Percentiles rank a stretch among this genome's conserved stretches.
These are phyloP conservation scores for Grigorovia yakushimaensis DNA, from an alignment of 805 yeast genomes.

Conservation along the genomic window DNA sequence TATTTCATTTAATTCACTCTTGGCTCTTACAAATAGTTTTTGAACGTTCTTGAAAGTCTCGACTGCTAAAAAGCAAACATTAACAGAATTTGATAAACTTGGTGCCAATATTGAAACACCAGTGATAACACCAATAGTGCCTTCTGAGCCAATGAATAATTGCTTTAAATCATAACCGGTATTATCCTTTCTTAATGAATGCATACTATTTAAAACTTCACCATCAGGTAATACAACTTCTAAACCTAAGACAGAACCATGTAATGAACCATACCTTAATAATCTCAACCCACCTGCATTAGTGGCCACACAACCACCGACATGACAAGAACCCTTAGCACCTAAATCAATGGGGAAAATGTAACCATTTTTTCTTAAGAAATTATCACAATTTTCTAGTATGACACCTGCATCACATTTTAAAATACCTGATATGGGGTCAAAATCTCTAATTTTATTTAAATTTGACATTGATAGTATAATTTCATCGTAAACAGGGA, in stretches of 20 bases:
- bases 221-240: slow-evolving; percentile 94
- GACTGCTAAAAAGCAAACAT: slow-evolving; percentile 82
- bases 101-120: slow-evolving; percentile 88
- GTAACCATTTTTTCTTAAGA: slow-evolving; percentile 68
- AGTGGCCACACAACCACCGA: slow-evolving; percentile 91
- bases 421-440: slow-evolving; percentile 70
- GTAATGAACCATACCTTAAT: slow-evolving; percentile 82
- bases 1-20: slow-evolving; percentile 70
- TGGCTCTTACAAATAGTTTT: slow-evolving; percentile 68
- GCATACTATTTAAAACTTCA: slow-evolving; percentile 65
- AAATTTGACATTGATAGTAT: slow-evolving; percentile 58
- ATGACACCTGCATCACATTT: slow-evolving; percentile 88
- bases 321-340: slow-evolving; percentile 93
- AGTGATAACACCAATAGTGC: slow-evolving; percentile 83
- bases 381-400: slow-evolving; percentile 75
- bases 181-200: slow-evolving; percentile 85
- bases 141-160: slow-evolving; percentile 88
- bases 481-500: slow-evolving; percentile 87
- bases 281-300: slow-evolving; percentile 93
- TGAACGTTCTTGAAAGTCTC: slow-evolving; percentile 77
- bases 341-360: slow-evolving; percentile 92
- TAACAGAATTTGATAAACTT: slow-evolving; percentile 72
- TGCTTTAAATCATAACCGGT: slow-evolving; percentile 93
- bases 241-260: slow-evolving; percentile 82
- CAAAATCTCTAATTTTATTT: slow-evolving; percentile 76